Percentiles rank a stretch among this genome's conserved stretches.
phyloP scores from a whole-genome alignment of 2,329 filamentous ascomycete genomes.

The Fusarium tanahbumbuense region DNA sequence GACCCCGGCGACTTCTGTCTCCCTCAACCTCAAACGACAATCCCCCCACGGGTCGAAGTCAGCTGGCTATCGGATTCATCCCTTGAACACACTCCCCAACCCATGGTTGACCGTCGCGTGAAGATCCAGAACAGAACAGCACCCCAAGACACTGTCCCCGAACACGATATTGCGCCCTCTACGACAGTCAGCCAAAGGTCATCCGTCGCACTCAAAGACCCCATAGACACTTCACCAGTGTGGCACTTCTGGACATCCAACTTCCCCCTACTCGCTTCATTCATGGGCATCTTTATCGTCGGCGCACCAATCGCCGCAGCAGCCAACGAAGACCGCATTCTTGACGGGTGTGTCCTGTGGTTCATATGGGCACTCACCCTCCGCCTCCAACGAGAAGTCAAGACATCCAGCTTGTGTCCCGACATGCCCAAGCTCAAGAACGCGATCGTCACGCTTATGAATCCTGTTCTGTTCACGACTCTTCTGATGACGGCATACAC shows the following conservation, averaged over 20 bases:
- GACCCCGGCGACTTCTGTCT: conserved; percentile 17
- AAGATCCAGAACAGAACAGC: conserved; percentile 8
- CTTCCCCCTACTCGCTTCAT: conserved; percentile 46
- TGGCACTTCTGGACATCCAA: conserved; percentile 41
- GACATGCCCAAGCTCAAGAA: conserved; percentile 40
- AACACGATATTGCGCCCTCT: background rate
- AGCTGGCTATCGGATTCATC: conserved; percentile 41
- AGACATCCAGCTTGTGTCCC: conserved; percentile 23
- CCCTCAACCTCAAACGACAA: background rate
- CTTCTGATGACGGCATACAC: conserved; percentile 59
- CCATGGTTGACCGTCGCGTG: background rate
- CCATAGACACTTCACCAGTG: background rate
- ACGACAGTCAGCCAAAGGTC: conserved; percentile 9
- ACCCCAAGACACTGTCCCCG: background rate
- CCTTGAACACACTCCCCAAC: conserved; percentile 13
- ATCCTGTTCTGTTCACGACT: conserved; percentile 62
- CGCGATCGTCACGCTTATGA: conserved; percentile 56
- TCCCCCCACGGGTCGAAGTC: conserved; percentile 23
- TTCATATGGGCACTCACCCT: conserved; percentile 61
- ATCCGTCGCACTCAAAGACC: conserved; percentile 9
- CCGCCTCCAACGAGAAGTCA: conserved; percentile 53
- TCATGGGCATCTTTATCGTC: conserved; percentile 51
- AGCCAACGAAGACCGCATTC: conserved; percentile 51
- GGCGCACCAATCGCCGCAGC: conserved; percentile 56
- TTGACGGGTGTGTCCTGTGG: conserved; percentile 61